Evolutionary conservation across 805 yeast genomes (phyloP), one percentile per base, ranked within the genome.

Genomic region (Yarrowia sp.): DNA sequence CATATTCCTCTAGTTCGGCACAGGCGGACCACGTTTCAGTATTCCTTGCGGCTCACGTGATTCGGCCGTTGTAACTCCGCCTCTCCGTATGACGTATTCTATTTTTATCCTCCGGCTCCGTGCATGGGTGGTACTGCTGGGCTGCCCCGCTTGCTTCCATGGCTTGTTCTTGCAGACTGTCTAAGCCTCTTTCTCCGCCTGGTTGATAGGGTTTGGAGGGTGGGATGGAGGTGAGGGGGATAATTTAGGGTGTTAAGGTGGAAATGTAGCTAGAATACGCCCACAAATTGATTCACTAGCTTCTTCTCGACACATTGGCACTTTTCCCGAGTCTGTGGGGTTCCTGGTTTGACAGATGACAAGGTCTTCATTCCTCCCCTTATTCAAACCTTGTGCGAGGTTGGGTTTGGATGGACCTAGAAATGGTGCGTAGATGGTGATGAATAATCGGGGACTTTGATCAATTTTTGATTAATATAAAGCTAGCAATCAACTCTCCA

Each of bases 131-230:
- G n/a, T 40, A 22, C 59, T 53, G 59, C 59, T 53, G 59, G 45
- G 59, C 59, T 53, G 59, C 36, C 59, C 45, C 59, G 12, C 59
- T 40, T 53, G 59, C 59, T 53, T 53, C 59, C 45, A 53, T 40
- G 45, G 59, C 59, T 53, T 53, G 59, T 53, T 10, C 45, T 53
- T 40, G 59, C 45, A 53, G 4, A 16, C n/a, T 40, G 59, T 53
- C 59, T 53, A 53, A 53, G 59, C 59, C 59, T 53, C 59, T 40
- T 53, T 53, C 59, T 53, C 59, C 59, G 59, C 59, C 45, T 53
- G 45, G 36, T 16, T 9, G 45, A 40, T 40, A 53, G 59, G 40
- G 59, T 40, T 53, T 40, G 9, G 32, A 45, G 9, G 46, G 46
- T 42, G 16, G 8, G 46, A 42, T 15, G 16, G 8, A 8, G 19